Percentiles rank a stretch among this genome's conserved stretches.
Conservation (phyloP, 495 filamentous ascomycete genomes). For the Acidiella bohemica region DNA sequence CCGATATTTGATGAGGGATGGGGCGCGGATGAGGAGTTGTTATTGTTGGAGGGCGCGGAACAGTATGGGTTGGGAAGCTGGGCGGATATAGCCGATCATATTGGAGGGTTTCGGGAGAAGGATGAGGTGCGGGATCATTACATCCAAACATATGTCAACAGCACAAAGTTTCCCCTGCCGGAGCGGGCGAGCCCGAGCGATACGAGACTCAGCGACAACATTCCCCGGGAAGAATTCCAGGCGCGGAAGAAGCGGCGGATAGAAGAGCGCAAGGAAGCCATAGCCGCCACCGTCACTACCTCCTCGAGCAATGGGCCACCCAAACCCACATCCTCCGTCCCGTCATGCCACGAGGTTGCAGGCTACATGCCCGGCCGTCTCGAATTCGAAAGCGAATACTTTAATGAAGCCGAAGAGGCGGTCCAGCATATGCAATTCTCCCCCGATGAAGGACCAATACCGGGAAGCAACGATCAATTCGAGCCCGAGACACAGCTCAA, state of each 20-base stretch:
- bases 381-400: constrained; percentile 95
- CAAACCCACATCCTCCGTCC: constrained; percentile 87
- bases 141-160: constrained; percentile 72
- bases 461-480: constrained; percentile 60
- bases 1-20: constrained; percentile 91
- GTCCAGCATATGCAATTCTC: constrained; percentile 98
- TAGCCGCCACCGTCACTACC: constrained; percentile 67
- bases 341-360: constrained; percentile 91
- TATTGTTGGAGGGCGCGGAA: constrained; percentile 90
- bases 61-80: constrained; percentile 94
- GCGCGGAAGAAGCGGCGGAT: constrained; percentile 86
- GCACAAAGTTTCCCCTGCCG: constrained; percentile 70
- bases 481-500: constrained; percentile 96
- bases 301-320: constrained; percentile 72
- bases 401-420: constrained; percentile 95
- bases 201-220: constrained; percentile 55
- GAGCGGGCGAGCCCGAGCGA: constrained; percentile 70
- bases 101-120: constrained; percentile 84
- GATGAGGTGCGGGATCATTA: constrained; percentile 95
- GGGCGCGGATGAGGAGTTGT: constrained; percentile 91
- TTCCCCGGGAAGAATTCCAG: constrained; percentile 87
- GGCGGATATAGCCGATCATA: constrained; percentile 96
- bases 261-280: constrained; percentile 78
- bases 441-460: constrained; percentile 81
- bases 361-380: constrained; percentile 97